Evolutionary conservation across 1,284 basidiomycete genomes (phyloP), one percentile per base, ranked within the genome.

Genomic region (Cryptococcus jaspeensis): DNA sequence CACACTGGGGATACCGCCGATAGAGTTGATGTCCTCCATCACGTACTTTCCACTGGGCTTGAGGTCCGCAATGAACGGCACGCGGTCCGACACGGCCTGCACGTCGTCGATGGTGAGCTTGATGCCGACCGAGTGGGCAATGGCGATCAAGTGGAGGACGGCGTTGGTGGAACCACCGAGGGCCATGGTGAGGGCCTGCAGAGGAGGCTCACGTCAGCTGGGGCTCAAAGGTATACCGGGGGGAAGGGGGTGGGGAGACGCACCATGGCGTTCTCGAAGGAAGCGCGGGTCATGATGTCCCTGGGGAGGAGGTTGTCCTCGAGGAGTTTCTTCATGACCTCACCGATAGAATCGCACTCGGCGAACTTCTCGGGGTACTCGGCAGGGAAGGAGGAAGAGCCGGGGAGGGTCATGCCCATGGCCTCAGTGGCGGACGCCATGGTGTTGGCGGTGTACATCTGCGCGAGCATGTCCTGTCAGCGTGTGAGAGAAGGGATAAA

Each of bases 181-280:
- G 67, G 93, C 88, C 89, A 97, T 95, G 15, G 90, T 92, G 51
- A 97, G 78, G 28, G 89, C 89, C 90, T 90, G 69, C 41, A 48
- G 58, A 45, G 56, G 8, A 58, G n/a, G n/a, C n/a, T n/a, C n/a
- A n/a, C 52, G 51, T 32, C 28, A 41, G 22, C n/a, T 5, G 20
- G 23, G n/a, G 8, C 15, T 22, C n/a, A 3, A 36, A 28, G 2
- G 16, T 16, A 8, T n/a, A 12, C 35, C 9, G 16, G 18, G 45
- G 13, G 4, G 2, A 18, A 16, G 20, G 23, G 3, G n/a, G 16
- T 15, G 20, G 9, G 9, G 6, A 22, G 22, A 57, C 71, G 57
- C 50, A 76, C 92, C 85, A 98, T 92, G 18, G 94, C 94, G 77
- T 97, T 97, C 80, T 98, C 94, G 69, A 98, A 97, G 3, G 94